Evolutionary conservation across 164 flowering plant species (phyloP).

Genomic region (Paratinospora sagittata): DNA sequence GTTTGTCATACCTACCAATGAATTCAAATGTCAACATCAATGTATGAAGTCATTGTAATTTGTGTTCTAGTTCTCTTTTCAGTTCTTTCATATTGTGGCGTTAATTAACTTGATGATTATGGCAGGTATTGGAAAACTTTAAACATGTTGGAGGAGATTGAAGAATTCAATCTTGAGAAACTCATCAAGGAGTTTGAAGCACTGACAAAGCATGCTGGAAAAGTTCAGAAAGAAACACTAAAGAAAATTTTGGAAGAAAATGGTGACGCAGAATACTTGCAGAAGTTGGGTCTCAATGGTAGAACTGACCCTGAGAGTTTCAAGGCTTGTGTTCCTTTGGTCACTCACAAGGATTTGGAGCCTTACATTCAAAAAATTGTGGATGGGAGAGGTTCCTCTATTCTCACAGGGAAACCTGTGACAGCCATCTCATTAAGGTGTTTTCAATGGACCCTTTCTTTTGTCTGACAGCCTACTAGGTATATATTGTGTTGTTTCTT

Average conservation of each 20-base stretch:
- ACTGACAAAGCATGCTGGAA: constrained; percentile 54
- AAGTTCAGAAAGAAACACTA: constrained; percentile 66
- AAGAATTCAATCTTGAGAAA: constrained; percentile 25
- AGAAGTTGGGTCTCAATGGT: constrained; percentile 59
- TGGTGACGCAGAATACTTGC: constrained; percentile 59
- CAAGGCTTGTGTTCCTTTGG: constrained; percentile 66
- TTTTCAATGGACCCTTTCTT: not conserved
- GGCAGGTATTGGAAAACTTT: no score
- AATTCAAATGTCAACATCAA: no score
- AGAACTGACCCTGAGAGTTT: constrained; percentile 69
- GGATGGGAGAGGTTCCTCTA: constrained; percentile 57
- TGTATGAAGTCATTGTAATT: no score
- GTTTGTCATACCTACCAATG: no score
- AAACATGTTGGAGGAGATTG: constrained; percentile 62
- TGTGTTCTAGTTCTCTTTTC: no score
- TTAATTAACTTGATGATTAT: no score
- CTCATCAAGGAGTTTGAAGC: constrained; percentile 77
- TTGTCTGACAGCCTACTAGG: not conserved
- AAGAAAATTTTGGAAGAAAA: constrained; percentile 67
- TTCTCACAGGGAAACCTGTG: constrained; percentile 80
- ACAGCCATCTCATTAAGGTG: constrained; percentile 76
- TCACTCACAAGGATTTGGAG: constrained; percentile 61
- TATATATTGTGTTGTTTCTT: not conserved
- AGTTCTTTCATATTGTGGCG: no score
- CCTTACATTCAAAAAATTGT: constrained; percentile 63